Evolutionary conservation across 352 stramenopile species (phyloP), one percentile per base, ranked within the genome.

Genomic region (Globisporangium barbulae): DNA sequence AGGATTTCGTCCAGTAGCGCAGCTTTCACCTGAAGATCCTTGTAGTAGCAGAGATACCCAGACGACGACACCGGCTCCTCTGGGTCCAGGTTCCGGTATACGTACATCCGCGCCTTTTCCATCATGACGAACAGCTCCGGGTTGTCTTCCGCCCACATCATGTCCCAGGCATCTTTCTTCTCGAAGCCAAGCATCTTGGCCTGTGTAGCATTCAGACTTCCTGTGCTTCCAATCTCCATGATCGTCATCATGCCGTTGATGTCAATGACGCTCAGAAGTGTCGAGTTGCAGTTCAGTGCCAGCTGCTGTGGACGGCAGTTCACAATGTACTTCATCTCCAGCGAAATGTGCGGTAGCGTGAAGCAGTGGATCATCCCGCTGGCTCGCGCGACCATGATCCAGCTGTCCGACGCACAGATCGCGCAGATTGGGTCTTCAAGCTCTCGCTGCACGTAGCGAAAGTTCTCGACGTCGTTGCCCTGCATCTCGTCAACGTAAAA

Each of bases 31-130:
- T 96, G 77, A 0, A 98, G 63, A 56, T 97, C 88, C 49, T 88
- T 85, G 70, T 97, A 97, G 49, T 83, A 81, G 61, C 82, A 96
- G 0, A 98, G 65, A 60, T 97, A 97, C 19, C 88, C 93, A 0
- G 83, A 94, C 44, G 85, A 97, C 5, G 91, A 75, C 44, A 97
- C 81, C 13, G 94, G 93, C 59, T 98, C 94, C 48, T 98, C 93
- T 1, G 80, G 75, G 41, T 95, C 83, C 0, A 96, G 74, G 9
- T 74, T 76, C 2, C 90, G 83, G 72, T 91, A 97, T 8, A 98
- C 79, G 53, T 96, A 93, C 80, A 98, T 93, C 30, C 90, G 79
- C 9, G 88, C 94, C 70, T 98, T 98, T 61, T 98, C 92, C 82
- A 94, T 94, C 69, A 97, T 88, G 37, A 95, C 92, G 62, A 98